phyloP scores from a whole-genome alignment of 495 filamentous ascomycete genomes.

The Thermochaetoides thermophila region DNA sequence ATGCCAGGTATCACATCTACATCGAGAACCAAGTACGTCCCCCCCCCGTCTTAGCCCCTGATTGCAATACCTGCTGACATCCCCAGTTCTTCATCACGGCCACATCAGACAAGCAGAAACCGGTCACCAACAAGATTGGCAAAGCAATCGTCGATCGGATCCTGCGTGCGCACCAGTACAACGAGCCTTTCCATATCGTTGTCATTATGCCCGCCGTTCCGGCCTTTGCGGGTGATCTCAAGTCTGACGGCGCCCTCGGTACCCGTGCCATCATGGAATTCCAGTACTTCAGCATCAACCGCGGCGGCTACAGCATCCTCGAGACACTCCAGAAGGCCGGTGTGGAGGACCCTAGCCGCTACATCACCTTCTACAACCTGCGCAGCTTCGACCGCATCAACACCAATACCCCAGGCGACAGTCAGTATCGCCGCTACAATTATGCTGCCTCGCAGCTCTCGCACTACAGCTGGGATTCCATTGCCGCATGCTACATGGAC shows the following conservation, averaged over 20 bases:
- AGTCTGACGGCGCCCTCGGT: slow-evolving; percentile 61
- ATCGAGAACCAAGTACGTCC: slow-evolving; percentile 68
- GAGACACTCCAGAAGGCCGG: slow-evolving; percentile 59
- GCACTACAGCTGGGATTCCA: slow-evolving; percentile 53
- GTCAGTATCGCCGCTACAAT: slow-evolving; percentile 48
- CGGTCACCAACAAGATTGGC: slow-evolving; percentile 78
- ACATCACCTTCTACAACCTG: slow-evolving; percentile 92
- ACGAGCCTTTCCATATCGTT: slow-evolving; percentile 69
- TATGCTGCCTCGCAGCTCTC: slow-evolving; percentile 40
- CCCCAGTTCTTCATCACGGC: slow-evolving; percentile 82
- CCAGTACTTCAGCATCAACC: slow-evolving; percentile 61
- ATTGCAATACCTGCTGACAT: not conserved
- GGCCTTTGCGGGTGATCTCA: slow-evolving; percentile 79
- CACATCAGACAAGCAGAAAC: slow-evolving; percentile 57
- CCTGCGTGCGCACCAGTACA: slow-evolving; percentile 53
- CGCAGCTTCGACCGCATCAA: slow-evolving; percentile 90
- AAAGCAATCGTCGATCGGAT: slow-evolving; percentile 81
- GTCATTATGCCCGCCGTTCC: slow-evolving; percentile 81
- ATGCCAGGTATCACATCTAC: slow-evolving; percentile 75
- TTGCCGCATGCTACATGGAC: slow-evolving; percentile 76
- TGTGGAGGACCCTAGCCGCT: slow-evolving; percentile 50
- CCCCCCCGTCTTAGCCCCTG: not conserved
- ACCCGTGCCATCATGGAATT: slow-evolving; percentile 96
- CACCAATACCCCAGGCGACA: slow-evolving; percentile 30
- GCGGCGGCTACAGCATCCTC: slow-evolving; percentile 79